A percentile compares a stretch with the other conserved stretches of the same genome.
Conservation (phyloP, 176 grass and related monocot species). For the Carex parvula region DNA sequence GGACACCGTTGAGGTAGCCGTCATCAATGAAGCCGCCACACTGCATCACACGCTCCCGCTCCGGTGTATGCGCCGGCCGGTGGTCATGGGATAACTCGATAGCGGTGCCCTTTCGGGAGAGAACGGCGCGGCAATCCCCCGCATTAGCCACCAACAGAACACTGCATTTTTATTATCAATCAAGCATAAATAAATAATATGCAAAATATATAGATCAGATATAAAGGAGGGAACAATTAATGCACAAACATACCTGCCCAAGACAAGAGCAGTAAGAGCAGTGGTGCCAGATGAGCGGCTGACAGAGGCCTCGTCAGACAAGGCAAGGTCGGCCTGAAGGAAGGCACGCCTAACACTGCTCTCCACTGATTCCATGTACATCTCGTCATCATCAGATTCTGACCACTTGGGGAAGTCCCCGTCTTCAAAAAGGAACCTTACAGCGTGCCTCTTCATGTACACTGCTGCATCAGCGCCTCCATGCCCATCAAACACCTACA, state of each 20-base stretch:
- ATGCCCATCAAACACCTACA: slow-evolving; percentile 92
- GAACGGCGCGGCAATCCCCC: slow-evolving; percentile 78
- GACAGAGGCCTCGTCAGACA: slow-evolving; percentile 48
- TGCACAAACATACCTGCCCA: slow-evolving; percentile 44
- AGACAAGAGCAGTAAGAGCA: slow-evolving; percentile 63
- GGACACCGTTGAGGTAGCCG: slow-evolving; percentile 75
- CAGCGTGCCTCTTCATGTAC: slow-evolving; percentile 75
- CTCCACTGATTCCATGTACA: slow-evolving; percentile 50
- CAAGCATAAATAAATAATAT: background rate
- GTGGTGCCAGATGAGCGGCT: slow-evolving; percentile 80
- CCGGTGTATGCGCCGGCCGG: slow-evolving; percentile 44
- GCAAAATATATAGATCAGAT: background rate
- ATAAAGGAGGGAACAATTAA: background rate
- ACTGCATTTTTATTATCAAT: slow-evolving; percentile 28
- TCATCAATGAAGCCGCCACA: slow-evolving; percentile 76
- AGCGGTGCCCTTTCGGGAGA: slow-evolving; percentile 61
- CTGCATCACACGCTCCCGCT: slow-evolving; percentile 41
- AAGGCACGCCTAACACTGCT: slow-evolving; percentile 46
- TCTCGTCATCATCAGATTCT: slow-evolving; percentile 27
- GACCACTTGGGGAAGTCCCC: slow-evolving; percentile 48
- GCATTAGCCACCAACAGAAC: slow-evolving; percentile 77
- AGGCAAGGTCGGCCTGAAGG: slow-evolving; percentile 61
- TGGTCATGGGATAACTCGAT: slow-evolving; percentile 81
- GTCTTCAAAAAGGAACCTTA: slow-evolving; percentile 68
- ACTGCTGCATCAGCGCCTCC: slow-evolving; percentile 78